A percentile compares a stretch with the other conserved stretches of the same genome.
Evolutionary conservation across 768 basidiomycete genomes (phyloP).

Genomic region (Lentinus tigrinus): DNA sequence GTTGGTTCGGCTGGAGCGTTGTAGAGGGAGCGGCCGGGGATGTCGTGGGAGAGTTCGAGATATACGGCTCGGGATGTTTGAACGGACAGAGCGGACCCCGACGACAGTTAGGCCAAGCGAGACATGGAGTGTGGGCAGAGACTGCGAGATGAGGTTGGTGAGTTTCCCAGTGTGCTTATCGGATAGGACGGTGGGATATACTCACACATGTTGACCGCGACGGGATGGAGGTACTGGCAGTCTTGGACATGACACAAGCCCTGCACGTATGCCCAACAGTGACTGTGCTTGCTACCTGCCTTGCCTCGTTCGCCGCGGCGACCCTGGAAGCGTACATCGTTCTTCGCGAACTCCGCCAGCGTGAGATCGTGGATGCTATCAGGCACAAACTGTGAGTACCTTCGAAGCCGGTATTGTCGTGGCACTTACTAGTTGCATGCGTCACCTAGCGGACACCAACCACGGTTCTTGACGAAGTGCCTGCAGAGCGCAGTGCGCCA

Average conservation of each 20-base stretch:
- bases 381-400: constrained; percentile 13
- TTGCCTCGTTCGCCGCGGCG: constrained; percentile 10
- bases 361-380: constrained; percentile 35
- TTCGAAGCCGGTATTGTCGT: background rate
- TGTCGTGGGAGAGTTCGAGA: constrained; percentile 14
- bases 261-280: constrained; percentile 40
- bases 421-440: constrained; percentile 41
- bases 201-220: constrained; percentile 33
- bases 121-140: constrained; percentile 36
- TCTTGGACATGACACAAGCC: constrained; percentile 29
- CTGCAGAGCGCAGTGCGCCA: constrained; percentile 41
- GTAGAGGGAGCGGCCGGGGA: constrained; percentile 4
- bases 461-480: constrained; percentile 41
- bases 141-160: constrained; percentile 22
- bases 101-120: constrained; percentile 32
- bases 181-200: background rate
- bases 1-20: background rate
- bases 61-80: constrained; percentile 29
- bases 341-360: constrained; percentile 22
- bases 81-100: constrained; percentile 27
- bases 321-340: constrained; percentile 23
- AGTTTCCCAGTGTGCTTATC: background rate
- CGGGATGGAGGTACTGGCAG: constrained; percentile 34
- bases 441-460: constrained; percentile 42
- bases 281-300: constrained; percentile 29